A percentile compares a stretch with the other conserved stretches of the same genome.
Conservation (phyloP, 805 yeast species). For the Candida takata region DNA sequence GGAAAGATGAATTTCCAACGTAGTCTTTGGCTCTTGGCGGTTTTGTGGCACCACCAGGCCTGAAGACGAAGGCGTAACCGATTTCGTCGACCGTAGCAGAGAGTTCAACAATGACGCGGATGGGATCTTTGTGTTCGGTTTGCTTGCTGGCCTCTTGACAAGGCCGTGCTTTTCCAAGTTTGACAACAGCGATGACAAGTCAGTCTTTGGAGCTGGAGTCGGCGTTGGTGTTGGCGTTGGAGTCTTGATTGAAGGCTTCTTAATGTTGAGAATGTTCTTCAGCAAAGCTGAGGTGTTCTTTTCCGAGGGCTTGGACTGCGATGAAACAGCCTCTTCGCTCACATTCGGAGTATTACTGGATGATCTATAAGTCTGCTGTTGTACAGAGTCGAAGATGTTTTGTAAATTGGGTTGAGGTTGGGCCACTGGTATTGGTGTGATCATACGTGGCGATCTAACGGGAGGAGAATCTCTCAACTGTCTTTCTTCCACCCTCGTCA, state of each 20-base stretch:
- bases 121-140: background rate
- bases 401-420: conserved; percentile 11
- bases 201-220: conserved; percentile 4
- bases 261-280: conserved; percentile 15
- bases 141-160: conserved; percentile 9
- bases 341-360: background rate
- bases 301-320: background rate
- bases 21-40: background rate
- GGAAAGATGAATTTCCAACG: conserved; percentile 8
- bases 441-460: conserved; percentile 10
- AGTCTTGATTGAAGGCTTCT: conserved; percentile 6
- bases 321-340: background rate
- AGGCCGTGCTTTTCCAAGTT: conserved; percentile 17
- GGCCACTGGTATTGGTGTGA: conserved; percentile 10
- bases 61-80: no score
- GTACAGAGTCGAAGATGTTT: conserved; percentile 2
- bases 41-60: background rate
- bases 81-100: background rate
- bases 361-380: background rate
- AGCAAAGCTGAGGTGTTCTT: conserved; percentile 7
- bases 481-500: conserved; percentile 32
- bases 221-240: conserved; percentile 6
- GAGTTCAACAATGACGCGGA: conserved; percentile 5
- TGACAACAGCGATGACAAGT: conserved; percentile 14
- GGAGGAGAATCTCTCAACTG: conserved; percentile 24